Percentiles rank a stretch among this genome's conserved stretches.
These are phyloP conservation scores for Botrytis porri DNA, from an alignment of 2,329 filamentous ascomycete species.

Conservation along the genomic window DNA sequence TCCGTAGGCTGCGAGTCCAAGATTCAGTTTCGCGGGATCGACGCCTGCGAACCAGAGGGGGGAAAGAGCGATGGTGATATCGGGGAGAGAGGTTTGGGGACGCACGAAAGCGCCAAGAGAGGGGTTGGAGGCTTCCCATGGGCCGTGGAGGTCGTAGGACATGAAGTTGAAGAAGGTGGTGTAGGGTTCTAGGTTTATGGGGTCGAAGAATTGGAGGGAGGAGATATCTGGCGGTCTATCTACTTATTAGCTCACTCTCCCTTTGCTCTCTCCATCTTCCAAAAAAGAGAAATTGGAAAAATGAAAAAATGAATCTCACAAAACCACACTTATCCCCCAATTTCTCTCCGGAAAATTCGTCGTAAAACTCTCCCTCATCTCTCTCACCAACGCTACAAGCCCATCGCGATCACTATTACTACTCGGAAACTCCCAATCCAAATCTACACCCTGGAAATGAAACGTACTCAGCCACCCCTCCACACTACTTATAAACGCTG, in stretches of 20 bases:
- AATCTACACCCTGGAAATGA: constrained; percentile 45
- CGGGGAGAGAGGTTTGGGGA: constrained; percentile 44
- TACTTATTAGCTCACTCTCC: too few relatives aligned
- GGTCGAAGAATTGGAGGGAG: constrained; percentile 38
- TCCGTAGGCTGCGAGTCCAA: constrained; percentile 49
- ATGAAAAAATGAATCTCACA: constrained; percentile 31
- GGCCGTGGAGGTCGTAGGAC: constrained; percentile 43
- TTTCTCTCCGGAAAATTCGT: constrained; percentile 31
- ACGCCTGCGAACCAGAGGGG: constrained; percentile 45
- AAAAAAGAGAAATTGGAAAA: too few relatives aligned
- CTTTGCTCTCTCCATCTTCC: too few relatives aligned
- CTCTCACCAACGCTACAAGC: constrained; percentile 35
- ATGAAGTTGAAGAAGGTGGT: constrained; percentile 40
- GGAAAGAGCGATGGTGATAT: constrained; percentile 41
- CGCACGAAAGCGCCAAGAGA: constrained; percentile 38
- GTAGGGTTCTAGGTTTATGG: constrained; percentile 29
- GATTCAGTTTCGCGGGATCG: constrained; percentile 43
- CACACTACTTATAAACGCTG: constrained; percentile 41
- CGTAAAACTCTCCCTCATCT: constrained; percentile 38
- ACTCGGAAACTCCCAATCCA: constrained; percentile 49
- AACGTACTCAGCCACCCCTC: constrained; percentile 39
- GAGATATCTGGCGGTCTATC: constrained; percentile 36
- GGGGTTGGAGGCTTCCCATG: constrained; percentile 41
- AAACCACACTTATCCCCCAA: constrained; percentile 42
- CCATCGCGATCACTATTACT: constrained; percentile 40